phyloP scores from a whole-genome alignment of 2,329 filamentous ascomycete genomes.

The Aspergillus niger region DNA sequence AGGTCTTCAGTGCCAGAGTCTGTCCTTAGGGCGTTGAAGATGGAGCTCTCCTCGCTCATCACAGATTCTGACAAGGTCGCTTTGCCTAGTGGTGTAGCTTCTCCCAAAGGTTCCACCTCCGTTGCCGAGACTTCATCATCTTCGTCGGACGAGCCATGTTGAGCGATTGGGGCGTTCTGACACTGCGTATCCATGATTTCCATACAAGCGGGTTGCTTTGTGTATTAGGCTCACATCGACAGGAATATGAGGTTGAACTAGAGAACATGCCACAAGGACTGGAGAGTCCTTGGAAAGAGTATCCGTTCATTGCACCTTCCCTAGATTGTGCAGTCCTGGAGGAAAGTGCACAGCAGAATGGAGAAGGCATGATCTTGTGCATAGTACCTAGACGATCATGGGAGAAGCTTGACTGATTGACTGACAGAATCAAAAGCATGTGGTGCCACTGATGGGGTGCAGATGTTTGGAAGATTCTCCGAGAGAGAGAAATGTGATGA shows the following conservation, averaged over 20 bases:
- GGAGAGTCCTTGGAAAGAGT: not conserved
- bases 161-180: not conserved
- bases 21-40: conserved; percentile 41
- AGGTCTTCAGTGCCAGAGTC: conserved; percentile 30
- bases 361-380: not conserved
- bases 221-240: not conserved
- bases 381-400: too few species aligned
- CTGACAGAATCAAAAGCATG: too few species aligned
- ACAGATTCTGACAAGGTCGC: conserved; percentile 28
- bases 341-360: not conserved
- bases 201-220: not conserved
- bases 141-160: not conserved
- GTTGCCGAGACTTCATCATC: not conserved
- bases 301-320: conserved; percentile 11
- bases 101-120: not conserved
- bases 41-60: conserved; percentile 39
- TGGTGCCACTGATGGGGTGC: too few species aligned
- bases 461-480: too few species aligned
- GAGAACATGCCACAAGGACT: not conserved
- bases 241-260: not conserved
- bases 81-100: not conserved
- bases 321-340: not conserved
- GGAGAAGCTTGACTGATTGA: too few species aligned
- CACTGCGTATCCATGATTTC: not conserved
- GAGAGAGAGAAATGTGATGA: too few species aligned